Evolutionary conservation across 768 basidiomycete genomes (phyloP), one percentile per base, ranked within the genome.

Genomic region (Psilocybe subaeruginosa): DNA sequence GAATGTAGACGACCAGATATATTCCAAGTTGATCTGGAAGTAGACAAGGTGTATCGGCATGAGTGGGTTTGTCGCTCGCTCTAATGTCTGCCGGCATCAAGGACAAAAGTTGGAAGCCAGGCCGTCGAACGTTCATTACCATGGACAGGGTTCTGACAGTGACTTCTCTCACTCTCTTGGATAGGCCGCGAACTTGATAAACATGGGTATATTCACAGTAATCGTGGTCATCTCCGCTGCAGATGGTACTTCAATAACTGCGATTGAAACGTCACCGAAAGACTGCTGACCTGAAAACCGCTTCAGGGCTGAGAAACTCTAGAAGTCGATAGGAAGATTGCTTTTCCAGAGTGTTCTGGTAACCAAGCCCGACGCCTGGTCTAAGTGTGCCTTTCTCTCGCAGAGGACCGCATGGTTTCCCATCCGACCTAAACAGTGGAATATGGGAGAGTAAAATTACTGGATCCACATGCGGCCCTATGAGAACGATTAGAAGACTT

Each of bases 171-270:
- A 85, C 76, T 37, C 73, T 73, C 27, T 71, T 66, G 16, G 64
- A 35, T 37, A 61, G 61, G n/a, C 61, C 62, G 56, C 57, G 50
- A 53, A 57, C 63, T 63, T 56, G 73, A 70, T 64, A 74, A 65
- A 72, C 46, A 86, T 70, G 78, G 11, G 55, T 78, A 69, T 88
- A 86, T 77, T 92, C 92, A 74, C 97, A 99, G 65, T 96, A 94
- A 68, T 98, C 97, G 71, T 97, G 95, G 69, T 98, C 95, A 73
- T 98, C 95, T 4, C 93, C 97, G 66, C 92, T 94, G 43, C 46
- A 60, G 39, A 58, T 41, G 31, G 51, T 59, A 50, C 65, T 55
- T 65, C 66, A 29, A 56, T 39, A 41, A 50, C 35, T 12, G 19
- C 2, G 27, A 14, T 33, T 27, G 35, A 53, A 51, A 49, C 19